Percentiles rank a stretch among this genome's conserved stretches.
Conservation (phyloP, 371 early-diverging fungal species). For the Lichtheimia corymbifera region DNA sequence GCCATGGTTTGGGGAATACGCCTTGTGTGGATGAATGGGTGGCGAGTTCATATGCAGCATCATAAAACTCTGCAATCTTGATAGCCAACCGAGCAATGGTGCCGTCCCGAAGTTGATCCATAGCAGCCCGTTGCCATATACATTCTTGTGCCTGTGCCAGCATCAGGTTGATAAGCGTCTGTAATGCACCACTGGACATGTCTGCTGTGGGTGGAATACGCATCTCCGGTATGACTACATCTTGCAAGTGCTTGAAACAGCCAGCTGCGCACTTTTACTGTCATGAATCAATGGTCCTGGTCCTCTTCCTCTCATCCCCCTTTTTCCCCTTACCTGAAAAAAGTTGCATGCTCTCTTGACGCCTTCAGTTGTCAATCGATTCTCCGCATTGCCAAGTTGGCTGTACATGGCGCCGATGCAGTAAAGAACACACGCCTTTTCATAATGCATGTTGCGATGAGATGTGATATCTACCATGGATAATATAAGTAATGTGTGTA, state of each 20-base stretch:
- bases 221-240: conserved; percentile 58
- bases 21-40: conserved; percentile 50
- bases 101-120: conserved; percentile 76
- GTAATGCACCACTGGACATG: conserved; percentile 59
- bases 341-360: conserved; percentile 71
- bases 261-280: conserved; percentile 79
- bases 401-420: conserved; percentile 85
- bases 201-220: conserved; percentile 59
- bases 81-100: conserved; percentile 76
- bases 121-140: conserved; percentile 79
- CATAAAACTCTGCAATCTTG: conserved; percentile 72
- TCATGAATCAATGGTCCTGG: too few relatives aligned
- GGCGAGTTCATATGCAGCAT: conserved; percentile 63
- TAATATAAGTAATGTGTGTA: neutral
- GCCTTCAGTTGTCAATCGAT: conserved; percentile 67
- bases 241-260: conserved; percentile 64
- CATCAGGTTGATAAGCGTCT: conserved; percentile 70
- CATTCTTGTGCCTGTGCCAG: conserved; percentile 92
- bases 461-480: conserved; percentile 20
- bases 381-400: conserved; percentile 70
- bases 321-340: conserved; percentile 64
- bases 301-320: too few relatives aligned
- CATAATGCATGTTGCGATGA: conserved; percentile 75
- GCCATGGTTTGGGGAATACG: conserved; percentile 57
- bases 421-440: conserved; percentile 81